phyloP scores from a whole-genome alignment of 306 rosid species.

The Mimosa bimucronata region DNA sequence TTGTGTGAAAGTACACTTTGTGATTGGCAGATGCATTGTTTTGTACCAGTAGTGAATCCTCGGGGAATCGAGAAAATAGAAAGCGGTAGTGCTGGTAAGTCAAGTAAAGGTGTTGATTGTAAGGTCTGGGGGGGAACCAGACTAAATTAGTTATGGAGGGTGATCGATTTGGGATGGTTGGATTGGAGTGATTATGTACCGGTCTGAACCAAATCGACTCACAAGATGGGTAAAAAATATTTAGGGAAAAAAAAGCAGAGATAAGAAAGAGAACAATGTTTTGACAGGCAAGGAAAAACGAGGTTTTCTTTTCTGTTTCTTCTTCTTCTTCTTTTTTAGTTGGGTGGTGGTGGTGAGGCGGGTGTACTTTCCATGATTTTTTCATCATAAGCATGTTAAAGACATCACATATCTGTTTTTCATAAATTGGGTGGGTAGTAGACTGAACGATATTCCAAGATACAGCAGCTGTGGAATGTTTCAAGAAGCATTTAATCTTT shows the following conservation, averaged over 20 bases:
- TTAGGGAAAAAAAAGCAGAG: not conserved
- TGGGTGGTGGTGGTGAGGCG: no score
- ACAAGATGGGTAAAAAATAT: no score
- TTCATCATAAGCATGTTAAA: no score
- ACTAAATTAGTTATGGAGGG: not conserved
- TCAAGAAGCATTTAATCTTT: conserved; percentile 4
- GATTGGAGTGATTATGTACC: not conserved
- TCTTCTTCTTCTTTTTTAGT: no score
- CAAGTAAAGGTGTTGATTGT: not conserved
- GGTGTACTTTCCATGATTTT: not conserved
- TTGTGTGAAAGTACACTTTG: not conserved
- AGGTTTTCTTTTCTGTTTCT: no score
- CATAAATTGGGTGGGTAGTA: not conserved
- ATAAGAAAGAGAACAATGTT: not conserved
- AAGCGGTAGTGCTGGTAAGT: not conserved
- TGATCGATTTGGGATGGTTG: not conserved
- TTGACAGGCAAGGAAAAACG: not conserved
- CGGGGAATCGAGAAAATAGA: not conserved
- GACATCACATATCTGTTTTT: not conserved
- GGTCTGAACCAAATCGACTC: not conserved
- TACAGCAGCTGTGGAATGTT: not conserved
- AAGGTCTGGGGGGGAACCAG: not conserved
- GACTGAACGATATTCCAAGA: not conserved
- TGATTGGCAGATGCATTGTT: not conserved
- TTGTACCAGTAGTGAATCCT: not conserved